Base-by-base conservation (phyloP, 345 rosid genomes). In the Litchi chinensis region DNA sequence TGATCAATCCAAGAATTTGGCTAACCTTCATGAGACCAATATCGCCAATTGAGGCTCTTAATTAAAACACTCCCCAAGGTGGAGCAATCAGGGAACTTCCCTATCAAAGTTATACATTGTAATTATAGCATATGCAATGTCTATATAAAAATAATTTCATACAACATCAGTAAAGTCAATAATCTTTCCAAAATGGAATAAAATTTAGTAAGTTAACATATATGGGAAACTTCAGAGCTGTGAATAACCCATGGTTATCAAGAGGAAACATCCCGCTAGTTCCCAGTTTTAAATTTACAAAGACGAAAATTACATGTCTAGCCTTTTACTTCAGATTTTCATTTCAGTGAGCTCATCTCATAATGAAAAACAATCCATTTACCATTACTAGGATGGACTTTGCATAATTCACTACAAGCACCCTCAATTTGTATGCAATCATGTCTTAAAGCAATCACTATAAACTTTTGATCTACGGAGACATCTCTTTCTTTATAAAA, bases 1-100 rank as follows among this genome's bases (percentile, higher is more conserved):
- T 69, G 26, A 89, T 84, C 77, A 90, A 73, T 73, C 86, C 90
- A 78, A 92, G 93, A 70, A 91, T 79, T 80, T 83, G 89, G 75
- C 74, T 72, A 71, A 92, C 88, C 77, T 75, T 71, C 73, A 81
- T 60, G 52, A 84, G 75, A 82, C 79, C 57, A 50, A 70, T 77
- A 73, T 74, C 79, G 71, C 76, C 82, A 65, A 82, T 71, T 66
- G 81, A 89, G 70, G 88, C 92, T 84, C 88, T 89, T 71, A 92
- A 88, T 89, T 71, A 92, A 88, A 81, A 92, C 84, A 85, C 86
- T 87, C 24, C 91, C 92, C 67, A 92, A 81, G 46, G 93, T 91
- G 85, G 86, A 90, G 82, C 78, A 83, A 83, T 94, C 95, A 73
- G 91, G 95, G 79, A 71, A 39, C 73, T 76, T 70, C 82, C 96